Evolutionary conservation across 179 eudicot species (phyloP), one percentile per base, ranked within the genome.

Genomic region (Camellia oleifera): DNA sequence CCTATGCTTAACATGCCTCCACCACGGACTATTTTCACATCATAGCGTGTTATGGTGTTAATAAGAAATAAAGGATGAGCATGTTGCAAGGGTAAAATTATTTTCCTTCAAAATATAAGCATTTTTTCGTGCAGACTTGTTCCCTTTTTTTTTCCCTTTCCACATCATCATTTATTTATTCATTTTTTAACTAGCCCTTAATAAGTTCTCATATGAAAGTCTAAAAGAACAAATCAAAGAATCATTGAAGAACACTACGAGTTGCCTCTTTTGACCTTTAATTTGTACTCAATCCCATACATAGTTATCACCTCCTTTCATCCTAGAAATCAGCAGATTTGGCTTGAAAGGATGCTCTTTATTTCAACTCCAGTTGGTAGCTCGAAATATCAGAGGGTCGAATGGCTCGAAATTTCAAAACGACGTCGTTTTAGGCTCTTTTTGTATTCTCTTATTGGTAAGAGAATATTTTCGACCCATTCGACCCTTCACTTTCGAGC

Each of bases 261-360:
- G 4, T 11, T 32, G 18, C 11, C 15, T 14, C 5, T 54, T 6
- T 12, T 14, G 56, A 73, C 48, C 76, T 73, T 12, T 7, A 20
- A 7, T 26, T 72, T 56, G n/a, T 18, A 54, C 40, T 53, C 9
- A 20, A 20, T 23, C 44, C 9, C 8, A 3, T 72, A 32, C 46
- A 2, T 52, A 12, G 3, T 7, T 11, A 6, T 42, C 42, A 45
- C 32, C 7, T 76, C 44, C 66, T 61, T 69, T 61, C 44, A 2
- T 61, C 18, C 15, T 58, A 56, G 26, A 58, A 61, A 62, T 17
- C 17, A 62, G 76, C 62, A 61, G 40, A 61, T 76, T 76, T 45
- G 53, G 5, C 7, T n/a, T 48, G 23, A 26, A 20, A 62, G 57
- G 8, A 18, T 76, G 54, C 8, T 62, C n/a, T 72, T 50, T 50